A percentile compares a stretch with the other conserved stretches of the same genome.
Conservation (phyloP, 2,329 filamentous ascomycete species). For the Parasarocladium wereldwijsianum region DNA sequence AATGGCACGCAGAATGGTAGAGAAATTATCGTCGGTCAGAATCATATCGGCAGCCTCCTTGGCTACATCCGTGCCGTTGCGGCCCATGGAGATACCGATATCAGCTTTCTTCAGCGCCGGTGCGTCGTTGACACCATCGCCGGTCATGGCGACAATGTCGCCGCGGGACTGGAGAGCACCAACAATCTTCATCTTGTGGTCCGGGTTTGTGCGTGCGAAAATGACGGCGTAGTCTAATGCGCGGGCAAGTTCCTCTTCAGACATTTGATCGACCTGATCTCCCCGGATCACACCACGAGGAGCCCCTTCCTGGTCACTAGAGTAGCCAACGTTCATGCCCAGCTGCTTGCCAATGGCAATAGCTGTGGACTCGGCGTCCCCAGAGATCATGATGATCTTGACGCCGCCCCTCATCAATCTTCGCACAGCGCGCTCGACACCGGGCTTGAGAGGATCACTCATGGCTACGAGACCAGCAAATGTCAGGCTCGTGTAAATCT, state of each 20-base stretch:
- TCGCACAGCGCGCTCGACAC: conserved; percentile 78
- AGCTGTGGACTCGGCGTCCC: conserved; percentile 88
- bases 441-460: conserved; percentile 87
- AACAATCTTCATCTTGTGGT: conserved; percentile 97
- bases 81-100: conserved; percentile 95
- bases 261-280: conserved; percentile 89
- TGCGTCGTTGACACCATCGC: conserved; percentile 94
- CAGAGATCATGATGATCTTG: conserved; percentile 98
- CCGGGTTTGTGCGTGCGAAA: conserved; percentile 89
- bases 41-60: conserved; percentile 96
- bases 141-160: conserved; percentile 97
- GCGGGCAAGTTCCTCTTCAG: conserved; percentile 65
- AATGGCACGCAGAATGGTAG: conserved; percentile 84
- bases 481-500: conserved; percentile 66
- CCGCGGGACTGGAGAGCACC: conserved; percentile 79
- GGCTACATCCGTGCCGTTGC: conserved; percentile 87
- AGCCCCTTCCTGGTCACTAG: conserved; percentile 10
- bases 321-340: conserved; percentile 72
- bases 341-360: conserved; percentile 86
- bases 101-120: conserved; percentile 94
- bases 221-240: conserved; percentile 84
- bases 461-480: conserved; percentile 93
- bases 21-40: conserved; percentile 77
- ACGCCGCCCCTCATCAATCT: conserved; percentile 87
- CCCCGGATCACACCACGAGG: conserved; percentile 50